Base-by-base conservation (phyloP, 1,284 basidiomycete species). In the Apiotrichum domesticum region DNA sequence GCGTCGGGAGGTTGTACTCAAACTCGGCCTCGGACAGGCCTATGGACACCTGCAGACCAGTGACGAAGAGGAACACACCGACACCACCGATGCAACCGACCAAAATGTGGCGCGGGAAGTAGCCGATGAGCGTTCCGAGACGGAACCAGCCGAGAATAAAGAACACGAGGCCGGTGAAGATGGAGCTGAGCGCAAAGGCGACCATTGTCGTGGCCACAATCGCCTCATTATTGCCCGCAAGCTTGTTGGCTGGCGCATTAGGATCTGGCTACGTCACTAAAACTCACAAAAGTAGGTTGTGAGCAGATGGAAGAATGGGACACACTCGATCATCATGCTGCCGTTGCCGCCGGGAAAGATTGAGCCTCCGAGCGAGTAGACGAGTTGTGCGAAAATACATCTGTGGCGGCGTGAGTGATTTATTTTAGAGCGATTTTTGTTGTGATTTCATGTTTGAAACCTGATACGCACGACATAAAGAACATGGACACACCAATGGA, bases 271-370 rank as follows among this genome's bases (percentile, higher is more conserved):
- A 21, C 21, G 21, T 21, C 21, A 21, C 21, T 21, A 10, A 4
- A 15, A 21, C 47, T 37, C 9, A 49, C 47, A 29, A 55, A 98
- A 95, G 43, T 82, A 84, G 46, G 81, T 83, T 4, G 90, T 89
- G 46, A 98, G 80, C 57, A 97, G 89, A 72, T 97, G 94, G 72
- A 94, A 96, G 79, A 98, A 98, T 0, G 95, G 94, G 63, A 96
- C 90, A 10, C 93, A 90, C 75, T 98, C 94, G 62, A 98, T 98
- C 92, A 97, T 96, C 93, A 98, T 97, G 54, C 89, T 94, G 8
- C 93, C 93, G 76, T 96, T 98, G 0, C 87, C 90, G 47, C 88
- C 74, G 5, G 77, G 78, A 75, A 98, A 98, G 42, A 87, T 88
- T 63, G 88, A 92, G 1, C 90, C 93, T 1, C 93, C 92, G 11